A percentile compares a stretch with the other conserved stretches of the same genome.
phyloP scores from a whole-genome alignment of 257 asterid species.

The Euphrasia confusa region DNA sequence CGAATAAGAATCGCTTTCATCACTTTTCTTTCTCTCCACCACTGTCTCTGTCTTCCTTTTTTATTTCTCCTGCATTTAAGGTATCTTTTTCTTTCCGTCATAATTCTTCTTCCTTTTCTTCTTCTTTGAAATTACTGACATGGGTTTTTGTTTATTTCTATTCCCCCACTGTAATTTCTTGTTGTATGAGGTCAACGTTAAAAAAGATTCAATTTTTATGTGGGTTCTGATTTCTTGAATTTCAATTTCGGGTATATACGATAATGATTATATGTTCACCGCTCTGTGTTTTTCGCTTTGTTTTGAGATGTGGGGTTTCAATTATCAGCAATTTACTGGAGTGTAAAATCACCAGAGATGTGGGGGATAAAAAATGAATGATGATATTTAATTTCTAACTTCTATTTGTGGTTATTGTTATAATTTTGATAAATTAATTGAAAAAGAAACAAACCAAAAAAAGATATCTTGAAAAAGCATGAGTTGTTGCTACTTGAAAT shows the following conservation, averaged over 20 bases:
- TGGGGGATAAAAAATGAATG: neutral
- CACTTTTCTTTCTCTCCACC: neutral
- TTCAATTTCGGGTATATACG: conserved; percentile 4
- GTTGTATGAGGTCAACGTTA: conserved; percentile 31
- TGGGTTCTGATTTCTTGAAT: neutral
- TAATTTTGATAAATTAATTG: too few relatives aligned
- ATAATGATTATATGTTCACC: neutral
- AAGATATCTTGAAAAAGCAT: too few relatives aligned
- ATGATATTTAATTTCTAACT: too few relatives aligned
- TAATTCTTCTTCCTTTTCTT: neutral
- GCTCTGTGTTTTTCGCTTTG: neutral
- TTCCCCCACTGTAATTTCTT: neutral
- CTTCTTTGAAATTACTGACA: conserved; percentile 22
- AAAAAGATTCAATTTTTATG: conserved; percentile 25
- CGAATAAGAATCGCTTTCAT: conserved; percentile 8
- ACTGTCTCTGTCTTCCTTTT: neutral
- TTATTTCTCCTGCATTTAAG: conserved; percentile 22
- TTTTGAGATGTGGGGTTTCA: neutral
- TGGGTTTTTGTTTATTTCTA: conserved; percentile 12
- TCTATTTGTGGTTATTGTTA: too few relatives aligned
- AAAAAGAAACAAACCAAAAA: too few relatives aligned
- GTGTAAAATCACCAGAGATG: neutral
- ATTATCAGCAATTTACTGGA: neutral
- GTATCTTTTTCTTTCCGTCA: conserved; percentile 12
- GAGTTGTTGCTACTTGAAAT: too few relatives aligned